Conservation (phyloP, 2,329 filamentous ascomycete species). For the Malbranchea zuffiana region DNA sequence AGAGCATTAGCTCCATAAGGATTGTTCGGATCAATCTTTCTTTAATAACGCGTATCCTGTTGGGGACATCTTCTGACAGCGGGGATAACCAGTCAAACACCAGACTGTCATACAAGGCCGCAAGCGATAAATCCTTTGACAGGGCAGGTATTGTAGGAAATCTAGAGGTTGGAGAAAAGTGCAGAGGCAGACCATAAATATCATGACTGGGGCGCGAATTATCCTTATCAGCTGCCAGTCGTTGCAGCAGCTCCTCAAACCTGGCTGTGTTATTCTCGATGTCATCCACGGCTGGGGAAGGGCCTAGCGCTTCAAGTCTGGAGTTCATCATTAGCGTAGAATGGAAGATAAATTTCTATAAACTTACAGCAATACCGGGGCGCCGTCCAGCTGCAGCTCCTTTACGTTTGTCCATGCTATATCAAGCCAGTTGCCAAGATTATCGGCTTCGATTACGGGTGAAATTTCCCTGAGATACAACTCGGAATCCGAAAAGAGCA, state of each 20-base stretch:
- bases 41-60: slow-evolving; percentile 29
- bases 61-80: slow-evolving; percentile 25
- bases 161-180: slow-evolving; percentile 12
- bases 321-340: slow-evolving; percentile 5
- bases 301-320: slow-evolving; percentile 26
- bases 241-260: slow-evolving; percentile 21
- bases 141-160: slow-evolving; percentile 16
- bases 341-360: not conserved
- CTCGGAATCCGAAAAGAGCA: not conserved
- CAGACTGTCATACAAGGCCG: slow-evolving; percentile 26
- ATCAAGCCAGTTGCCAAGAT: too few species aligned
- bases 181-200: slow-evolving; percentile 18
- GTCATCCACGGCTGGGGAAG: slow-evolving; percentile 23
- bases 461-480: not conserved
- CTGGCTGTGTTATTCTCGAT: slow-evolving; percentile 28
- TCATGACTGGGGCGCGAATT: slow-evolving; percentile 9
- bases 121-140: slow-evolving; percentile 5
- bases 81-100: slow-evolving; percentile 29
- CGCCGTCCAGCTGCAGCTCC: too few species aligned
- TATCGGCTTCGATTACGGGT: too few species aligned
- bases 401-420: too few species aligned
- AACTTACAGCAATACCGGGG: too few species aligned
- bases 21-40: slow-evolving; percentile 29
- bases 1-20: slow-evolving; percentile 28
- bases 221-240: slow-evolving; percentile 2